Conservation (phyloP, 2,329 filamentous ascomycete genomes). For the Aspergillus luchuensis region DNA sequence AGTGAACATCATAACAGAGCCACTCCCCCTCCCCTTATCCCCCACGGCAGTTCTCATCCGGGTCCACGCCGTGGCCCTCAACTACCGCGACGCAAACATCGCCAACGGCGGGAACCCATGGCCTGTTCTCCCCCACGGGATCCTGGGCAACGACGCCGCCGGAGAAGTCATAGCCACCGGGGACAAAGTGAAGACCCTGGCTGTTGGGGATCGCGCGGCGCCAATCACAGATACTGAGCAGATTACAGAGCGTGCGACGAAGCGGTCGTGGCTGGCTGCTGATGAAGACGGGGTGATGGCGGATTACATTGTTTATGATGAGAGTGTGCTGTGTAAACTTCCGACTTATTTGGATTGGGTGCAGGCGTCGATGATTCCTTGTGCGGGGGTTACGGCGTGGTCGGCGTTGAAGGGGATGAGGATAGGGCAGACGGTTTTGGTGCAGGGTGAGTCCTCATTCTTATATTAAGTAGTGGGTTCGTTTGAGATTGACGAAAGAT, state of each 20-base stretch:
- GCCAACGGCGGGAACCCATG: conserved; percentile 42
- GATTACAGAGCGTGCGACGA: conserved; percentile 41
- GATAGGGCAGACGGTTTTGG: conserved; percentile 46
- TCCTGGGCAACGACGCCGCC: conserved; percentile 46
- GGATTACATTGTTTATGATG: conserved; percentile 46
- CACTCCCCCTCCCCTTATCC: conserved; percentile 30
- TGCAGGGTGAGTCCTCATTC: conserved; percentile 40
- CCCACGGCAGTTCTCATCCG: conserved; percentile 31
- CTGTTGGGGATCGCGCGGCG: conserved; percentile 41
- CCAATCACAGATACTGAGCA: conserved; percentile 46
- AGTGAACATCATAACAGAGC: conserved; percentile 39
- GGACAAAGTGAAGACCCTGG: conserved; percentile 34
- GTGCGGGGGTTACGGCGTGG: conserved; percentile 52
- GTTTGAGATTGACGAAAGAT: too few relatives aligned
- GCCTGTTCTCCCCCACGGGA: conserved; percentile 37
- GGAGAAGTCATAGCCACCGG: conserved; percentile 46
- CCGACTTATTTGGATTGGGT: conserved; percentile 43
- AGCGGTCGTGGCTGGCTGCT: conserved; percentile 47
- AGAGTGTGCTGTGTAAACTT: conserved; percentile 39
- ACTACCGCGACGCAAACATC: conserved; percentile 32
- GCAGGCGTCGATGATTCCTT: conserved; percentile 43
- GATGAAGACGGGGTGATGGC: conserved; percentile 50
- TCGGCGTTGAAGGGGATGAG: conserved; percentile 43
- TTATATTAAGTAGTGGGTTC: too few relatives aligned
- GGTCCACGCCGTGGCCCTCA: conserved; percentile 27